A percentile compares a stretch with the other conserved stretches of the same genome.
Conservation (phyloP, 768 basidiomycete species). For the Mrakia gelida region DNA sequence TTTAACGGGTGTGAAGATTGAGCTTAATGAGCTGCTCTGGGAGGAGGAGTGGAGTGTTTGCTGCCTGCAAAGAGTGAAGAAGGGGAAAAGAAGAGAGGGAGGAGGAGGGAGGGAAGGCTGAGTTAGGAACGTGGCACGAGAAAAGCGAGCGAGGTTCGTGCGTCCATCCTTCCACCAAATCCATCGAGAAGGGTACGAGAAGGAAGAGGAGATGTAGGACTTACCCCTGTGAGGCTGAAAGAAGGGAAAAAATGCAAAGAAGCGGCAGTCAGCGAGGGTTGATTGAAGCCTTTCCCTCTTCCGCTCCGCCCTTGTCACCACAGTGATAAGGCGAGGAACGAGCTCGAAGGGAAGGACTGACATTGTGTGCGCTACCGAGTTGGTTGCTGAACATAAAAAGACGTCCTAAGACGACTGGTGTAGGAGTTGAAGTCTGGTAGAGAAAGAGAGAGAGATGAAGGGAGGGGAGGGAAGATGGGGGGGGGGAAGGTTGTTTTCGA, state of each 20-base stretch:
- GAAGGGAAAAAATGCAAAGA: too few species aligned
- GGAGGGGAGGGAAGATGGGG: neutral
- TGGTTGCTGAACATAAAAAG: slow-evolving; percentile 19
- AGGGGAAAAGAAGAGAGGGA: neutral
- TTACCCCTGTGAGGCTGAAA: slow-evolving; percentile 16
- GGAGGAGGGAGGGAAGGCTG: neutral
- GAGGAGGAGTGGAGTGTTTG: slow-evolving; percentile 22
- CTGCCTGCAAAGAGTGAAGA: neutral
- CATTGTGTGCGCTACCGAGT: slow-evolving; percentile 17
- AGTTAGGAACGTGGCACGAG: neutral
- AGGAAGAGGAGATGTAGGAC: neutral
- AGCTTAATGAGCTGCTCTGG: slow-evolving; percentile 21
- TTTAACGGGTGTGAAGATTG: neutral
- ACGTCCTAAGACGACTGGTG: slow-evolving; percentile 5
- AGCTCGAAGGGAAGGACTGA: neutral
- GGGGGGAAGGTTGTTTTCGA: neutral
- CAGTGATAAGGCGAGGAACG: neutral
- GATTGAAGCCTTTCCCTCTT: too few species aligned
- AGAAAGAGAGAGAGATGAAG: neutral
- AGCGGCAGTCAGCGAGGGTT: neutral
- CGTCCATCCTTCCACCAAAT: neutral
- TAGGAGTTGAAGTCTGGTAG: neutral
- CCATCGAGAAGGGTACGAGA: neutral
- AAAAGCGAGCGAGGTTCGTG: neutral
- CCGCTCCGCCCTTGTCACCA: neutral